These are phyloP conservation scores for Chaetomiaceae sp. DNA, from an alignment of 2,329 filamentous ascomycete genomes.

Conservation along the genomic window DNA sequence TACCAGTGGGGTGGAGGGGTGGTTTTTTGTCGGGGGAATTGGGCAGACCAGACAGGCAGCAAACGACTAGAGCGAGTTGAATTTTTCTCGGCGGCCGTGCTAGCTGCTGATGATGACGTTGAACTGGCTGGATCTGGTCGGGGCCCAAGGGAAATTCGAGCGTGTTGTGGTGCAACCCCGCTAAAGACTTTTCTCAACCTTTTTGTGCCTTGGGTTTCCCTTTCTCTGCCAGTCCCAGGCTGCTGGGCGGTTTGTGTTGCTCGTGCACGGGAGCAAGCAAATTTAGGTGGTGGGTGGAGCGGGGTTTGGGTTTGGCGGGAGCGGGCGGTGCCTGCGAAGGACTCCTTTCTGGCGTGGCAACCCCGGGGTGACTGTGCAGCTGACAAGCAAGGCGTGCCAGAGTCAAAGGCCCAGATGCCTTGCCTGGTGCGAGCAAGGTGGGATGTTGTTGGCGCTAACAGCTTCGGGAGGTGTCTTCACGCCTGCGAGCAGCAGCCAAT, in stretches of 20 bases:
- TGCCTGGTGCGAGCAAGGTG: too few relatives aligned
- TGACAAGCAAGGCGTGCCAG: constrained; percentile 3
- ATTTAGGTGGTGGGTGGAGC: constrained; percentile 24
- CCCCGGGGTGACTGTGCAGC: constrained; percentile 3
- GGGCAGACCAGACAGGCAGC: constrained; percentile 8
- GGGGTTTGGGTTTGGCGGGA: constrained; percentile 22
- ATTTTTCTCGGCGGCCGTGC: constrained; percentile 16
- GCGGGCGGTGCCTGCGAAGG: constrained; percentile 18
- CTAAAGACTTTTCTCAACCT: constrained; percentile 8
- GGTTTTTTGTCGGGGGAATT: constrained; percentile 16
- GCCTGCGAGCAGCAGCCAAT: too few relatives aligned
- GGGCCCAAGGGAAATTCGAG: not conserved
- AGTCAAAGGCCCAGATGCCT: not conserved
- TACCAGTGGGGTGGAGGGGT: constrained; percentile 29
- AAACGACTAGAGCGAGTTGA: constrained; percentile 4
- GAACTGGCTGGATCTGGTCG: constrained; percentile 9
- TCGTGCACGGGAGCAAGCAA: constrained; percentile 26
- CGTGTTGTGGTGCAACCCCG: constrained; percentile 12
- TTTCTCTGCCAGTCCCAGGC: constrained; percentile 12
- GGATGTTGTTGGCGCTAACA: too few relatives aligned
- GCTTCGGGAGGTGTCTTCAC: too few relatives aligned
- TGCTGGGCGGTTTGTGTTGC: constrained; percentile 18
- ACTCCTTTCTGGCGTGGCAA: constrained; percentile 17
- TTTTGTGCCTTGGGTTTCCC: constrained; percentile 13
- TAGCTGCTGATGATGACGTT: constrained; percentile 16